Evolutionary conservation across 441 rosid genomes (phyloP).

Genomic region (Adansonia grandidieri): DNA sequence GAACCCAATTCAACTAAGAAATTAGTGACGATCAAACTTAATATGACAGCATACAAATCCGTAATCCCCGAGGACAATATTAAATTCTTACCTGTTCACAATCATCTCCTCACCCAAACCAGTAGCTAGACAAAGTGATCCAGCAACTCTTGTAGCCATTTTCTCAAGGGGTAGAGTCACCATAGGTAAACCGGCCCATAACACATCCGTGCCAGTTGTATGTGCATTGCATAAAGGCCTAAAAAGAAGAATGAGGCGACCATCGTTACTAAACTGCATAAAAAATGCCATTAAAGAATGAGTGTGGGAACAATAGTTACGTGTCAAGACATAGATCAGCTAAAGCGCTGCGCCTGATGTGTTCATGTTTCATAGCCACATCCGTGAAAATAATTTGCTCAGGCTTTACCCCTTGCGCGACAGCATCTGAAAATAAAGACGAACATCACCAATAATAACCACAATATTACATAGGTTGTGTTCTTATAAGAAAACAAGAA

Average conservation of each 20-base stretch:
- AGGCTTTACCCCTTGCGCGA: constrained; percentile 79
- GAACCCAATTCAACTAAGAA: background rate
- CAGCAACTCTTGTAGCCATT: constrained; percentile 99
- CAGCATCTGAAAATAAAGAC: constrained; percentile 68
- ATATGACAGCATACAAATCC: background rate
- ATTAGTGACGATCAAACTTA: background rate
- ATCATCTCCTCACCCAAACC: constrained; percentile 99
- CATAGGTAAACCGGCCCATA: constrained; percentile 99
- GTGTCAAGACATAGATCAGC: constrained; percentile 97
- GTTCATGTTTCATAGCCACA: constrained; percentile 97
- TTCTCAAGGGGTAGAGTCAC: constrained; percentile 93
- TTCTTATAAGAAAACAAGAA: background rate
- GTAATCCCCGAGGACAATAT: background rate
- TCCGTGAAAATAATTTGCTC: constrained; percentile 97
- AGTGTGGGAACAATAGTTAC: constrained; percentile 42
- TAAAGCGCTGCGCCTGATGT: constrained; percentile 90
- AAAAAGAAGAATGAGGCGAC: constrained; percentile 19
- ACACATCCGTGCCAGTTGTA: constrained; percentile 95
- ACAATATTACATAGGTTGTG: background rate
- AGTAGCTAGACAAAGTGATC: constrained; percentile 94
- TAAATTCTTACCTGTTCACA: constrained; percentile 65
- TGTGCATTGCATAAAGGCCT: constrained; percentile 99
- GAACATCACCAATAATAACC: constrained; percentile 7
- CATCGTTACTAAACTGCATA: background rate
- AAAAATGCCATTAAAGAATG: background rate